Evolutionary conservation across 2,329 filamentous ascomycete genomes (phyloP), one percentile per base, ranked within the genome.

Genomic region (Hortaea werneckii): DNA sequence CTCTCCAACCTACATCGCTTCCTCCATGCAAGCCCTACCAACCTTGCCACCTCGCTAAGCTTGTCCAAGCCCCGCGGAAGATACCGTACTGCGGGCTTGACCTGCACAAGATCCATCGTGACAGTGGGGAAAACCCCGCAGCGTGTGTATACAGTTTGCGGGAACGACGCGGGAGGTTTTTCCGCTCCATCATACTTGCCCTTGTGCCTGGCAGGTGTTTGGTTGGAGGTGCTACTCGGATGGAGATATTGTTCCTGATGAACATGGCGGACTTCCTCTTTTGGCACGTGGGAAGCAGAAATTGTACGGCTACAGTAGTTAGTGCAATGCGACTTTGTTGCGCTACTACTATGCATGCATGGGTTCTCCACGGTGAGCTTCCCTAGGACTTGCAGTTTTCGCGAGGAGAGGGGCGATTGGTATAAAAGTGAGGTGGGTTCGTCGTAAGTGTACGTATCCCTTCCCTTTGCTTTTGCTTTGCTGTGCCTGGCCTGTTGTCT

Each of bases 201-300:
- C 27, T 26, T 32, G 29, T 27, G 10, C 13, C 45, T 40, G 43
- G n/a, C 45, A 37, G 39, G 29, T 45, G 46, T 43, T 46, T 43
- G 37, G 41, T 26, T 42, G 41, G 34, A 20, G 20, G 20, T 20
- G 20, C 20, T 20, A 20, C 20, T 20, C 20, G 20, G 20, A 20
- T 20, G 20, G 20, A 20, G 20, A 20, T 20, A 20, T 43, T 20
- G 49, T 53, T n/a, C 49, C 51, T 53, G 49, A 53, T 53, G 42
- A 12, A 5, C 49, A 48, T 29, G 39, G 10, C 30, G 30, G 50
- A 27, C 41, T 53, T 46, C 51, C 51, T 38, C 12, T 44, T 43
- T 35, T 30, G 42, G 49, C 39, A 7, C 7, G 8, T 9, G 11
- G 42, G 26, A 34, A 44, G 30, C 29, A 10, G 9, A 35, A 35